Evolutionary conservation across 495 filamentous ascomycete genomes (phyloP).

Genomic region (Massariosphaeria phaeospora): DNA sequence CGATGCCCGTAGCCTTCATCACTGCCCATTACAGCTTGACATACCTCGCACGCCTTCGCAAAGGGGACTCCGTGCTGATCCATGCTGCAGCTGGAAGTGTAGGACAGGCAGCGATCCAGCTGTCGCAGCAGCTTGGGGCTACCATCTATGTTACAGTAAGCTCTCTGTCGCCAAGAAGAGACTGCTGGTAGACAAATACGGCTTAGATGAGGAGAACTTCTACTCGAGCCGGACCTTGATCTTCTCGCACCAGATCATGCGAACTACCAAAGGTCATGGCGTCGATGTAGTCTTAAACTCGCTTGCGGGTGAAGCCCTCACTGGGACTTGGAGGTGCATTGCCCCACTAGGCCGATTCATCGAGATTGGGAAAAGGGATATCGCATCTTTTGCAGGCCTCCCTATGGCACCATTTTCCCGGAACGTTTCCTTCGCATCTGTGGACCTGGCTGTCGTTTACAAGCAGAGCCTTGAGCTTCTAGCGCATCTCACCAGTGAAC

Average conservation of each 20-base stretch:
- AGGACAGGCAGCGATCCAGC: constrained; percentile 2
- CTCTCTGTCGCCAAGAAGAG: background rate
- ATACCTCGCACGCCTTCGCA: background rate
- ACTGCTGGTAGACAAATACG: background rate
- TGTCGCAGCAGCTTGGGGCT: background rate
- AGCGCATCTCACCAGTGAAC: background rate
- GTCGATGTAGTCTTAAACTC: background rate
- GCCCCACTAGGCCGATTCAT: background rate
- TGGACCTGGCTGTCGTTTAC: constrained; percentile 10
- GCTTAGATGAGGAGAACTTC: background rate
- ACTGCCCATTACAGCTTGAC: background rate
- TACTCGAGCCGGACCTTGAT: background rate
- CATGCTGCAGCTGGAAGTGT: constrained; percentile 13
- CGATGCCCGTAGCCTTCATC: background rate
- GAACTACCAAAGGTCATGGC: background rate
- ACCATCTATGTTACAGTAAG: constrained; percentile 11
- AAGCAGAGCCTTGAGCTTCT: background rate
- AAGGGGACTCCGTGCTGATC: constrained; percentile 2
- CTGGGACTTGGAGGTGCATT: background rate
- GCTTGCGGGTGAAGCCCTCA: background rate
- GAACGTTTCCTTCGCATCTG: constrained; percentile 26
- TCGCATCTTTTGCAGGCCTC: constrained; percentile 11
- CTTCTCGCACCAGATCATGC: background rate
- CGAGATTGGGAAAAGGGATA: background rate
- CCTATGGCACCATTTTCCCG: constrained; percentile 42